A percentile compares a stretch with the other conserved stretches of the same genome.
Evolutionary conservation across 2,329 filamentous ascomycete species (phyloP).

Genomic region (Mariannaea sp.): DNA sequence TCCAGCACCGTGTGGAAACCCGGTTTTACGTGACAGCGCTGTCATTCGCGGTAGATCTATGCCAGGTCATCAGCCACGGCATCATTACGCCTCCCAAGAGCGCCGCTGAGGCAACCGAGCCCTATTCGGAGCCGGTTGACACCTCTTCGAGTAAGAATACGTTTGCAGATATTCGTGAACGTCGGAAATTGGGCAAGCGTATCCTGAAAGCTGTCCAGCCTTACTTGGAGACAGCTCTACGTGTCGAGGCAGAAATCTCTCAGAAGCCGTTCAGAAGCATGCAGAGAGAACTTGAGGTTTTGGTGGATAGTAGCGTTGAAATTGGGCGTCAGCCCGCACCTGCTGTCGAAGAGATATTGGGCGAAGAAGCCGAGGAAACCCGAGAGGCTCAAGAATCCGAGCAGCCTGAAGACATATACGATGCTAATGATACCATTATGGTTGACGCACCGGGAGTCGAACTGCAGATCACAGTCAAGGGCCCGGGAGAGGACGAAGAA

Average conservation of each 20-base stretch:
- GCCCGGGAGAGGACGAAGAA: conserved; percentile 32
- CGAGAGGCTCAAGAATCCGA: too few species aligned
- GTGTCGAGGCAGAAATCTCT: conserved; percentile 80
- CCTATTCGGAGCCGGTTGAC: conserved; percentile 46
- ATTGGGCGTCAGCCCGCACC: conserved; percentile 50
- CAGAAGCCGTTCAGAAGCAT: conserved; percentile 72
- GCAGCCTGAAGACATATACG: background rate
- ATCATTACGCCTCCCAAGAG: conserved; percentile 52
- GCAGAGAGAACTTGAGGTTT: conserved; percentile 72
- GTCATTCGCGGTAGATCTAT: conserved; percentile 61
- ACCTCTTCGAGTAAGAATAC: conserved; percentile 56
- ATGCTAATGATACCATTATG: conserved; percentile 56
- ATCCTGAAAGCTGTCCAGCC: conserved; percentile 85
- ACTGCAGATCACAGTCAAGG: conserved; percentile 54
- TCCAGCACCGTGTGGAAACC: conserved; percentile 58
- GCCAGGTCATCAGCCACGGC: conserved; percentile 56
- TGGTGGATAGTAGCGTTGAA: conserved; percentile 72
- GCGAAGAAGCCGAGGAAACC: conserved; percentile 36
- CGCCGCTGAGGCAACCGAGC: conserved; percentile 31
- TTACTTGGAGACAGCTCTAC: conserved; percentile 73
- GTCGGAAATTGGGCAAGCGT: conserved; percentile 83
- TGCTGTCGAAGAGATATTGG: conserved; percentile 44
- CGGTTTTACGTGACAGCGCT: conserved; percentile 64
- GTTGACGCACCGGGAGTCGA: conserved; percentile 48
- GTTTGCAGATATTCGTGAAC: conserved; percentile 75